Conservation (phyloP, 2,329 filamentous ascomycete genomes). For the Penicillium fuscoglaucum region DNA sequence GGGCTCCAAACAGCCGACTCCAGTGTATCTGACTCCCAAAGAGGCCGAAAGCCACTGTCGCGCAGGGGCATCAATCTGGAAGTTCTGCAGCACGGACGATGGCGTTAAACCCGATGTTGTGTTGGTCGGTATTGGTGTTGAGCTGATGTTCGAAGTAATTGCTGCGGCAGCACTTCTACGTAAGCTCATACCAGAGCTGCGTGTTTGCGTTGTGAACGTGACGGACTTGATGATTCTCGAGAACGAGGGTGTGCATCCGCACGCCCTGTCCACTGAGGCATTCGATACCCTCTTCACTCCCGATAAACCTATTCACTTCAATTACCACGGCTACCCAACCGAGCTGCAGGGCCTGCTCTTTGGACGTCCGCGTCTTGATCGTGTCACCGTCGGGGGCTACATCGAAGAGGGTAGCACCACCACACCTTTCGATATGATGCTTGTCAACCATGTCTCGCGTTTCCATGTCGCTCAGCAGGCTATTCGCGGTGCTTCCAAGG, state of each 20-base stretch:
- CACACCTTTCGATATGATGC: slow-evolving; percentile 70
- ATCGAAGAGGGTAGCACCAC: slow-evolving; percentile 67
- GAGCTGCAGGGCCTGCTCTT: slow-evolving; percentile 65
- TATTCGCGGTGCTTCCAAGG: slow-evolving; percentile 49
- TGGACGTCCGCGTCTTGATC: slow-evolving; percentile 53
- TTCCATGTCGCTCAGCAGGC: slow-evolving; percentile 61
- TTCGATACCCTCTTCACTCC: slow-evolving; percentile 60
- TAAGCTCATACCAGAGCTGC: slow-evolving; percentile 52
- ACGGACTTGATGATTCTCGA: slow-evolving; percentile 66
- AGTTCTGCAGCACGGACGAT: slow-evolving; percentile 60
- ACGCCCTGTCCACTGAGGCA: slow-evolving; percentile 53
- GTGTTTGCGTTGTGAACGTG: slow-evolving; percentile 64
- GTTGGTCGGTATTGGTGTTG: slow-evolving; percentile 64
- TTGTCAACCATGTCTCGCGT: slow-evolving; percentile 60
- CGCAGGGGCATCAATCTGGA: slow-evolving; percentile 61
- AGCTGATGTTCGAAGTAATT: slow-evolving; percentile 66
- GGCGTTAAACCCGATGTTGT: slow-evolving; percentile 63
- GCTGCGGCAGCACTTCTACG: slow-evolving; percentile 59
- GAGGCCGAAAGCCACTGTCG: slow-evolving; percentile 63
- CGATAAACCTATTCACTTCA: slow-evolving; percentile 60
- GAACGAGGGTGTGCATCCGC: slow-evolving; percentile 58
- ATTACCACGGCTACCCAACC: slow-evolving; percentile 65
- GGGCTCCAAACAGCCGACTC: slow-evolving; percentile 65
- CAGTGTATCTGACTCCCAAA: slow-evolving; percentile 59
- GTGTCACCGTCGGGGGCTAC: slow-evolving; percentile 60